These are phyloP conservation scores for Aspergillus alliaceus DNA, from an alignment of 2,329 filamentous ascomycete species.

Conservation along the genomic window DNA sequence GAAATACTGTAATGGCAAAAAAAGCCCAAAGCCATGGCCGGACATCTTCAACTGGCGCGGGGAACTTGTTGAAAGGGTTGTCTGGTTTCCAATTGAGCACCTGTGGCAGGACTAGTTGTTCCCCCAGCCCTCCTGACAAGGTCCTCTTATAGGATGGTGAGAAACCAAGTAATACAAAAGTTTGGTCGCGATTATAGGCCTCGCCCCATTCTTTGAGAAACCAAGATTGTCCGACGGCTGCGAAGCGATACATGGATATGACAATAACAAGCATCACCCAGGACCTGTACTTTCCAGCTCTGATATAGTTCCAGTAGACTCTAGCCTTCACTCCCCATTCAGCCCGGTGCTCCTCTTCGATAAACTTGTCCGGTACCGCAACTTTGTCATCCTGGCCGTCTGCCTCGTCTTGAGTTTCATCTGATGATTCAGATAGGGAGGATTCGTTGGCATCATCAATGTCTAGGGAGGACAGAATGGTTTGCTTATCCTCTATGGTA, in stretches of 20 bases:
- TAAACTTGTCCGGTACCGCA: conserved; percentile 70
- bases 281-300: conserved; percentile 71
- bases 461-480: conserved; percentile 45
- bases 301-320: conserved; percentile 84
- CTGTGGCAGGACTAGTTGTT: conserved; percentile 7
- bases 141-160: conserved; percentile 13
- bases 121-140: not conserved
- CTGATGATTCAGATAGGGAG: conserved; percentile 15
- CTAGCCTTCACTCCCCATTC: conserved; percentile 72
- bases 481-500: conserved; percentile 48
- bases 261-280: conserved; percentile 67
- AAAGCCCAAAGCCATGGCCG: conserved; percentile 74
- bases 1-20: conserved; percentile 61
- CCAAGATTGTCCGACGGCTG: conserved; percentile 69
- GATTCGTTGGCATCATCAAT: conserved; percentile 31
- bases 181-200: conserved; percentile 53
- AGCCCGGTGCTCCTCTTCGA: conserved; percentile 73
- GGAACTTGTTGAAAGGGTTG: conserved; percentile 51
- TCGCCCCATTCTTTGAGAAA: conserved; percentile 88
- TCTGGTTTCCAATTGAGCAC: conserved; percentile 19
- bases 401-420: conserved; percentile 25
- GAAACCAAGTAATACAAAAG: conserved; percentile 20
- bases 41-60: conserved; percentile 66
- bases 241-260: conserved; percentile 63
- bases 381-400: conserved; percentile 47